phyloP scores from a whole-genome alignment of 192 early-diverging fungal genomes.

The Coemansia sp. region DNA sequence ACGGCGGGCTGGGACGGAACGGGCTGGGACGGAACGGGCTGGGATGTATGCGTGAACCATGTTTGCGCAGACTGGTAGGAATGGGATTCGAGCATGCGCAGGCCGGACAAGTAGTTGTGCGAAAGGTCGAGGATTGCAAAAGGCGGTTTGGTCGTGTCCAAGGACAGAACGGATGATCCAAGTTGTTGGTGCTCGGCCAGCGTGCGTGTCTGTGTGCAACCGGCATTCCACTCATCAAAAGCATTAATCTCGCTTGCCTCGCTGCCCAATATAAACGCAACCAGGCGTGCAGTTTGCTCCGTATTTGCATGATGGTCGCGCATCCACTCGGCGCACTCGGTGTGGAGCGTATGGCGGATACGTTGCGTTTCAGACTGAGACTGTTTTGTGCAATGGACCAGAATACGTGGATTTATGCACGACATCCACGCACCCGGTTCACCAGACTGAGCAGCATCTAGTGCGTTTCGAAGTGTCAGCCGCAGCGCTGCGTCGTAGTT shows the following conservation, averaged over 20 bases:
- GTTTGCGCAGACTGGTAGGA: conserved; percentile 18
- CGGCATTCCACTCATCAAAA: neutral
- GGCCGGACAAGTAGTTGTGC: conserved; percentile 37
- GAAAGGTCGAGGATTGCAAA: conserved; percentile 23
- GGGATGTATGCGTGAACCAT: conserved; percentile 28
- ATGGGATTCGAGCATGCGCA: conserved; percentile 37
- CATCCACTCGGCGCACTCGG: conserved; percentile 13
- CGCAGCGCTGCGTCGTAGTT: conserved; percentile 16
- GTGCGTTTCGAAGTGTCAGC: conserved; percentile 6
- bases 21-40: neutral
- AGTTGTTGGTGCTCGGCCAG: conserved; percentile 25
- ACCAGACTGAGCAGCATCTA: neutral
- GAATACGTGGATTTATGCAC: conserved; percentile 18
- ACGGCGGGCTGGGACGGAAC: neutral
- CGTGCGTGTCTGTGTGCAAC: too few species aligned
- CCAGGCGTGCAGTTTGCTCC: conserved; percentile 5
- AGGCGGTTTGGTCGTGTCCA: conserved; percentile 10
- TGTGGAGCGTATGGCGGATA: neutral
- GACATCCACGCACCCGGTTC: conserved; percentile 13
- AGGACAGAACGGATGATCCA: conserved; percentile 5
- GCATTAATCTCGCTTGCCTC: neutral
- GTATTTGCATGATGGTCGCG: neutral
- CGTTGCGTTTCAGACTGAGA: neutral
- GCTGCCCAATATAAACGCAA: conserved; percentile 13
- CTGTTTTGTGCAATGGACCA: conserved; percentile 13